Conservation (phyloP, 2,329 filamentous ascomycete genomes). For the Claviceps maximensis region DNA sequence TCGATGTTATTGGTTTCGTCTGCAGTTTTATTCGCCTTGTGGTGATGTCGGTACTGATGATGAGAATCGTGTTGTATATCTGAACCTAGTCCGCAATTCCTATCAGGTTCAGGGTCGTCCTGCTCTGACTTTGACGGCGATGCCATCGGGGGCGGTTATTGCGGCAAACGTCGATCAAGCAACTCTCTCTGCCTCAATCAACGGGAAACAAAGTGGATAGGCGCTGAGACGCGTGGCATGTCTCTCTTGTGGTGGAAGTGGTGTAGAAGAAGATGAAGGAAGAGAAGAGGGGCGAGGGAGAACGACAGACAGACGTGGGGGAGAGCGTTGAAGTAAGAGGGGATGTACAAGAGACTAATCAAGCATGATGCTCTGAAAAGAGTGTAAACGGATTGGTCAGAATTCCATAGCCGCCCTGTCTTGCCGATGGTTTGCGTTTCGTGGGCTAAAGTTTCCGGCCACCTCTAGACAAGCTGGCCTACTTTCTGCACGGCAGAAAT, state of each 20-base stretch:
- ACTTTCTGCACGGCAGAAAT: neutral
- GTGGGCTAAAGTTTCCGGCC: neutral
- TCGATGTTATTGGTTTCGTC: neutral
- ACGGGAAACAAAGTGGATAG: neutral
- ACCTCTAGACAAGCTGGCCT: neutral
- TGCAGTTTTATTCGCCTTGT: neutral
- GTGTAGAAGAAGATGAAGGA: neutral
- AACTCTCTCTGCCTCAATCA: neutral
- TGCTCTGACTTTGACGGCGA: constrained; percentile 3
- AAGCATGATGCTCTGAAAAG: neutral
- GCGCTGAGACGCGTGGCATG: neutral
- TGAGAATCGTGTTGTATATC: neutral
- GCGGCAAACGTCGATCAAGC: neutral
- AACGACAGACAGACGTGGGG: neutral
- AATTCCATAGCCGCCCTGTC: neutral
- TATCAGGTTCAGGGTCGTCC: constrained; percentile 1
- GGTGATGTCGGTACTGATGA: neutral
- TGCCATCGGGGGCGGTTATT: neutral
- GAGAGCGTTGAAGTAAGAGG: neutral
- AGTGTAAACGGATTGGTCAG: neutral
- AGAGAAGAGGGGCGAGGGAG: neutral
- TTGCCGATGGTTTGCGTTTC: neutral
- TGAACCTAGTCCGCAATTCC: neutral
- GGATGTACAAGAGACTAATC: neutral
- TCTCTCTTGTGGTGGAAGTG: neutral